phyloP scores from a whole-genome alignment of 768 basidiomycete genomes.

The Kwoniella pini region DNA sequence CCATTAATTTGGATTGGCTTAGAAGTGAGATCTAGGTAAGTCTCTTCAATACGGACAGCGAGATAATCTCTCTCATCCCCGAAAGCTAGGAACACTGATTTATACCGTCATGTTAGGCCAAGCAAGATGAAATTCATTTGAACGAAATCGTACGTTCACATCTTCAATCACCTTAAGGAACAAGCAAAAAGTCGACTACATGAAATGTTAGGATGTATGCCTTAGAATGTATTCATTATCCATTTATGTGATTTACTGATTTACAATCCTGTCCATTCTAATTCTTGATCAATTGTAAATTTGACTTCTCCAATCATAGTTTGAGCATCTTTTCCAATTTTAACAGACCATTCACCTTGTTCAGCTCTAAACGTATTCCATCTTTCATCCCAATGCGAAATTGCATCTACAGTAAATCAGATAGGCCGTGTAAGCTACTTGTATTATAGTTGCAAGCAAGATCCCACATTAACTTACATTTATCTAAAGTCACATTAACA shows the following conservation, averaged over 20 bases:
- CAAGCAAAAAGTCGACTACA: too few species aligned
- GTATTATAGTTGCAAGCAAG: constrained; percentile 55
- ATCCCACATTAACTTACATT: constrained; percentile 32
- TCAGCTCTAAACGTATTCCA: constrained; percentile 40
- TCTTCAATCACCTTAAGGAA: too few species aligned
- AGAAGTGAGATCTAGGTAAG: constrained; percentile 41
- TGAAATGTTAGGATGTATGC: too few species aligned
- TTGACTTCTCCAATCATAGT: constrained; percentile 34
- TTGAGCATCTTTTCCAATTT: constrained; percentile 40
- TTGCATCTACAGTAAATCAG: constrained; percentile 30
- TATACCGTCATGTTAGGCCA: constrained; percentile 11
- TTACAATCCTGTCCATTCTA: constrained; percentile 46
- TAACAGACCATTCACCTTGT: constrained; percentile 42
- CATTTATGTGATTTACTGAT: too few species aligned
- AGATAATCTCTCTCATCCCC: too few species aligned
- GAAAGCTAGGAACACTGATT: too few species aligned
- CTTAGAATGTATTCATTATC: too few species aligned
- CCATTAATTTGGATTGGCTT: constrained; percentile 42
- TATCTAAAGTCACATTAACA: constrained; percentile 53
- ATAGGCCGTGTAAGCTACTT: constrained; percentile 36
- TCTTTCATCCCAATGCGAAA: constrained; percentile 48
- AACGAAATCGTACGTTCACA: too few species aligned
- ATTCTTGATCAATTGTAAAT: constrained; percentile 38
- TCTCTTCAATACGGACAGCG: too few species aligned
- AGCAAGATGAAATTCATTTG: constrained; percentile 42